Evolutionary conservation across 306 rosid species (phyloP).

Genomic region (Heteromeles arbutifolia): DNA sequence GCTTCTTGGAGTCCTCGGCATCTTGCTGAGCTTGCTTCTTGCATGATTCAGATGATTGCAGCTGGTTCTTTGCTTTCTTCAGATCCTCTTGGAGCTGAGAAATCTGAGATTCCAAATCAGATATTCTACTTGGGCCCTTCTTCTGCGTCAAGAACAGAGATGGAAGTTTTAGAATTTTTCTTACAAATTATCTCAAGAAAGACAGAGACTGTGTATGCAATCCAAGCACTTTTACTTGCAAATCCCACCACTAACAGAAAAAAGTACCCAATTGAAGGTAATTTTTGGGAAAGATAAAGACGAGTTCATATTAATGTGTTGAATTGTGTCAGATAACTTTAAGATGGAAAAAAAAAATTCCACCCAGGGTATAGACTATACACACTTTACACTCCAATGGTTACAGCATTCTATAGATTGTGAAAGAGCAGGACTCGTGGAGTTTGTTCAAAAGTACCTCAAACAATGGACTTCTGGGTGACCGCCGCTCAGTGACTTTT

Average conservation of each 20-base stretch:
- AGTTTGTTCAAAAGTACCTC: constrained; percentile 48
- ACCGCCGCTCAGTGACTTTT: constrained; percentile 61
- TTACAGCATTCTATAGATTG: not conserved
- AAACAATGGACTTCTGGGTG: constrained; percentile 73
- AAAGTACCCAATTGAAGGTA: not conserved
- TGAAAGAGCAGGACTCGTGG: not conserved
- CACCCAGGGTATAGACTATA: not conserved
- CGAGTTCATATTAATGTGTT: not conserved
- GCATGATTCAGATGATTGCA: constrained; percentile 56
- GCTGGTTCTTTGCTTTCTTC: constrained; percentile 52
- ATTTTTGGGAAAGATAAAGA: not conserved
- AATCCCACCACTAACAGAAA: not conserved
- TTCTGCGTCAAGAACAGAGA: constrained; percentile 34
- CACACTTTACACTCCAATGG: not conserved
- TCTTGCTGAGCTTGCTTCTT: constrained; percentile 68
- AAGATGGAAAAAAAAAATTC: not conserved
- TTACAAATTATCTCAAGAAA: not conserved
- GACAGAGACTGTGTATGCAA: not conserved
- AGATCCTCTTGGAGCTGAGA: constrained; percentile 72
- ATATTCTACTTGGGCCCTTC: constrained; percentile 74
- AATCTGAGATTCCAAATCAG: constrained; percentile 83
- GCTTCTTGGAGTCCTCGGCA: constrained; percentile 54
- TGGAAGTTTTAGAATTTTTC: constrained; percentile 8
- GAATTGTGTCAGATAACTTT: not conserved
- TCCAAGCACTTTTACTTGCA: not conserved